Conservation (phyloP, 2,329 filamentous ascomycete species). For the Pseudogymnoascus sp. region DNA sequence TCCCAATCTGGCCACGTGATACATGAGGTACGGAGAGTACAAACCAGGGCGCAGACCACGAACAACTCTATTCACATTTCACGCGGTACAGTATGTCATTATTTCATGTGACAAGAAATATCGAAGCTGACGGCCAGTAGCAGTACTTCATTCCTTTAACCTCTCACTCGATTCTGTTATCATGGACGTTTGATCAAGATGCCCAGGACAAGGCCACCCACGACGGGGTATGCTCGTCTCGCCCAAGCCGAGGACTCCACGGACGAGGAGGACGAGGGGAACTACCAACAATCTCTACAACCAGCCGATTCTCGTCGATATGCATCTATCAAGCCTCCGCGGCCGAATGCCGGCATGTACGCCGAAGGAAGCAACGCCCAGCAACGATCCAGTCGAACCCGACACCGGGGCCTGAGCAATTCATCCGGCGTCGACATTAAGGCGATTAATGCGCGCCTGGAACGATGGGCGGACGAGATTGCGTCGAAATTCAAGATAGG, state of each 20-base stretch:
- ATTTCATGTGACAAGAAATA: background rate
- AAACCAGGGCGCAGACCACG: background rate
- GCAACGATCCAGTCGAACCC: slow-evolving; percentile 35
- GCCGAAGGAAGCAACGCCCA: slow-evolving; percentile 33
- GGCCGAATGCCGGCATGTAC: slow-evolving; percentile 51
- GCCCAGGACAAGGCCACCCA: slow-evolving; percentile 44
- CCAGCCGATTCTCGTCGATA: slow-evolving; percentile 51
- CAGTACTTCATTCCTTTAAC: background rate
- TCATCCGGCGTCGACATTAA: slow-evolving; percentile 89
- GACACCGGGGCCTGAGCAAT: slow-evolving; percentile 56
- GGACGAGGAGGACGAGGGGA: slow-evolving; percentile 64
- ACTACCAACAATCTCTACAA: slow-evolving; percentile 46
- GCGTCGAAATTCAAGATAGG: slow-evolving; percentile 90
- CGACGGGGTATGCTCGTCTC: slow-evolving; percentile 77
- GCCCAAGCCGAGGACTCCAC: slow-evolving; percentile 72
- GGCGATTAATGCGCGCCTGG: slow-evolving; percentile 90
- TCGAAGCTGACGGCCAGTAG: background rate
- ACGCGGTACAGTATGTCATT: background rate
- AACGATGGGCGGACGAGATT: slow-evolving; percentile 97
- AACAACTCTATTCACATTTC: background rate
- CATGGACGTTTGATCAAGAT: slow-evolving; percentile 14
- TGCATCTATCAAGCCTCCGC: slow-evolving; percentile 53
- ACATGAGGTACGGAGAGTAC: background rate
- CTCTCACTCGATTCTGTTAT: background rate
- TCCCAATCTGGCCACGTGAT: slow-evolving; percentile 1